Evolutionary conservation across 345 rosid genomes (phyloP), one percentile per base, ranked within the genome.

Genomic region (Lumnitzera littorea): DNA sequence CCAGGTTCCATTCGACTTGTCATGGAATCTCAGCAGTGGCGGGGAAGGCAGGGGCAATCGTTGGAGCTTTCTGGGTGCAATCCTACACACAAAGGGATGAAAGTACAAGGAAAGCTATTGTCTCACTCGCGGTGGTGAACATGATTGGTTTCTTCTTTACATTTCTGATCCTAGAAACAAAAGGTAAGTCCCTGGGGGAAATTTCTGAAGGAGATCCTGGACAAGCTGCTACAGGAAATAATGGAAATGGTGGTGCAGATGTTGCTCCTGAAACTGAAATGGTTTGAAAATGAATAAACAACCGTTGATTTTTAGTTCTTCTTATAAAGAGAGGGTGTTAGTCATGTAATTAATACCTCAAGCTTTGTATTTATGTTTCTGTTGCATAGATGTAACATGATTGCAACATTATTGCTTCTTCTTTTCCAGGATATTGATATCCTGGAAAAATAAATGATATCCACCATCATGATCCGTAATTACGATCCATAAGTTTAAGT

Each of bases 111-210:
- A 57, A 62, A 48, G 85, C 83, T 8, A 53, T 88, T 50, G 63
- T 79, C 14, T 74, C 72, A 31, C 87, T 88, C 10, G 66, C 84
- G 0, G 77, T 64, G 50, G 84, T 88, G 24, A 88, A 79, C 54
- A 55, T 83, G 55, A 12, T 80, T 7, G 91, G 91, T 8, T 74
- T 88, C n/a, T 20, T 75, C 57, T 80, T 76, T 62, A 77, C 96
- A 52, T 71, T 88, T 64, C 68, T 83, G 75, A 78, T 88, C 57
- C 91, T 89, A 1, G 91, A 88, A 63, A 80, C 96, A 0, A 88
- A 77, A 54, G 89, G 89, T 27, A 70, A 61, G 66, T 83, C 91
- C 3, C 76, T 88, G 0, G 91, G 81, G 75, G 86, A 88, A 57
- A 67, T 88, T 13, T 78, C 96, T 0, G 82, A 82, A 15, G 89